These are phyloP conservation scores for Fraxinus quadrangulata DNA, from an alignment of 257 asterid genomes.

Conservation along the genomic window DNA sequence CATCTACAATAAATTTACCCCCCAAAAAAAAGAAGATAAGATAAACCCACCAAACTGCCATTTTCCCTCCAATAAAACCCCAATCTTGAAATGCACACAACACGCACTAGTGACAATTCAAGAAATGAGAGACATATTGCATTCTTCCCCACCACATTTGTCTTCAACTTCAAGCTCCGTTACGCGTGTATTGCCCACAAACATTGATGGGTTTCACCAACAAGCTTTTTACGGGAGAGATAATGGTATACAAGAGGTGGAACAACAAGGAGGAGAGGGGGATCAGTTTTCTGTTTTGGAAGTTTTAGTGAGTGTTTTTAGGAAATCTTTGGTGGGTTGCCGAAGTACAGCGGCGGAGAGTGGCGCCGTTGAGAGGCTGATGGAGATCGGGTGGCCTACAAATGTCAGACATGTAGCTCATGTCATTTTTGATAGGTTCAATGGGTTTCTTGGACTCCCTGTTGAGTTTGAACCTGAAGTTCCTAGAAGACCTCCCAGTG, in stretches of 20 bases:
- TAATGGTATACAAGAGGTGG: constrained; percentile 1
- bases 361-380: constrained; percentile 25
- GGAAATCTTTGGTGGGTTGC: constrained; percentile 58
- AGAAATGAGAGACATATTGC: constrained; percentile 56
- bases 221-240: constrained; percentile 29
- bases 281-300: constrained; percentile 42
- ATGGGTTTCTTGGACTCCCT: constrained; percentile 68
- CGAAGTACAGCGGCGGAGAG: constrained; percentile 21
- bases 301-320: constrained; percentile 35
- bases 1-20: constrained; percentile 24
- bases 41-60: constrained; percentile 44
- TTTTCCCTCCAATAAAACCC: constrained; percentile 27
- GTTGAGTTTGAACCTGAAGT: constrained; percentile 70
- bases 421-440: constrained; percentile 61
- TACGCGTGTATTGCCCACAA: not conserved
- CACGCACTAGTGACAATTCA: constrained; percentile 13
- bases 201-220: constrained; percentile 51
- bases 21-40: not conserved
- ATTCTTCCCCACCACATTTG: constrained; percentile 41
- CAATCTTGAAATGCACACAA: constrained; percentile 45
- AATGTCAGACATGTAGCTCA: constrained; percentile 67
- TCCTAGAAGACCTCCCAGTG: constrained; percentile 66
- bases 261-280: constrained; percentile 16
- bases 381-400: constrained; percentile 65
- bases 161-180: constrained; percentile 64